Percentiles rank a stretch among this genome's conserved stretches.
phyloP scores from a whole-genome alignment of 352 stramenopile species.

The Aphanomyces astaci region DNA sequence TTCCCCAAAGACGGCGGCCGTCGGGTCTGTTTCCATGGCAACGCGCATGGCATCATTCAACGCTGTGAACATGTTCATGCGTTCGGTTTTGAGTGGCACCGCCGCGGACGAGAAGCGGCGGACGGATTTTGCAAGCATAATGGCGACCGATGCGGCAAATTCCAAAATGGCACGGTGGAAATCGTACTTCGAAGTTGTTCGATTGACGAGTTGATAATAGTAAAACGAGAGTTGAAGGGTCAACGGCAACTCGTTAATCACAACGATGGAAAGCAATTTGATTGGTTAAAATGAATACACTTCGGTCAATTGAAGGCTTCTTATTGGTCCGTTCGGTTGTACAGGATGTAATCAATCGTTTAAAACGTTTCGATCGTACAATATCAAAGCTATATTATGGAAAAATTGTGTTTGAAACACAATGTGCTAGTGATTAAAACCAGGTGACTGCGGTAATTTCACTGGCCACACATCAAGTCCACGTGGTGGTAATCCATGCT shows the following conservation, averaged over 20 bases:
- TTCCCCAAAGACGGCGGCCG: conserved; percentile 93
- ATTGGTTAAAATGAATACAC: background rate
- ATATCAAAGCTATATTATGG: background rate
- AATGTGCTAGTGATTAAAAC: no score
- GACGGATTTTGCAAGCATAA: background rate
- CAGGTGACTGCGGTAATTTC: no score
- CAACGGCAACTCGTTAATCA: conserved; percentile 1
- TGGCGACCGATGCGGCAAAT: background rate
- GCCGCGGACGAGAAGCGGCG: background rate
- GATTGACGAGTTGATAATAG: background rate
- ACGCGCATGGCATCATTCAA: conserved; percentile 90
- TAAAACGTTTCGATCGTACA: no score
- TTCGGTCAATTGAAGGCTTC: background rate
- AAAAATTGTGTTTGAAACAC: no score
- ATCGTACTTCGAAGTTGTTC: conserved; percentile 11
- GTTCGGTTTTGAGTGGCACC: conserved; percentile 28
- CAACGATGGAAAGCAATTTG: background rate
- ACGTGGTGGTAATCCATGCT: background rate
- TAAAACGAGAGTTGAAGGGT: conserved; percentile 1
- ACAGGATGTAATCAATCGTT: no score
- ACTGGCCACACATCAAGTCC: no score
- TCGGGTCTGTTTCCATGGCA: conserved; percentile 83
- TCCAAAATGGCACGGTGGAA: background rate
- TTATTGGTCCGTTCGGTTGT: conserved; percentile 4
- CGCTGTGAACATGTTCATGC: conserved; percentile 91